Conservation (phyloP, 257 asterid species). For the Solanum paucissectum region DNA sequence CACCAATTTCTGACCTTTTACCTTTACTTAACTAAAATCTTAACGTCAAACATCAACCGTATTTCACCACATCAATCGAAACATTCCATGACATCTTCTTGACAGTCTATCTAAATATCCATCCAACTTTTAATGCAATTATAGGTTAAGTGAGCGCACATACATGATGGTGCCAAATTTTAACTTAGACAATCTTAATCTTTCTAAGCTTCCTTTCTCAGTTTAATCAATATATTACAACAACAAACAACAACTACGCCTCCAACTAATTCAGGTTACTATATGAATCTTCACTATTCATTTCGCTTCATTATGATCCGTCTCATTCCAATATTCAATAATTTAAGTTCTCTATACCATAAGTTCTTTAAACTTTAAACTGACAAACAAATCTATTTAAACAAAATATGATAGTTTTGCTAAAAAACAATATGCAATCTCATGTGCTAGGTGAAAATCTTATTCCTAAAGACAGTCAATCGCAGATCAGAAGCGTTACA, state of each 20-base stretch:
- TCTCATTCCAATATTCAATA: background rate
- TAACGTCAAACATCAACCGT: background rate
- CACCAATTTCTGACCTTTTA: background rate
- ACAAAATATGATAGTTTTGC: background rate
- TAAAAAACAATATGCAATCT: background rate
- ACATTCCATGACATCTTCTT: background rate
- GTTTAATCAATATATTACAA: background rate
- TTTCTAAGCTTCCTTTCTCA: background rate
- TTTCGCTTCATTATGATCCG: background rate
- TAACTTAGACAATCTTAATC: background rate
- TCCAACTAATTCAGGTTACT: background rate
- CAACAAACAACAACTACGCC: background rate
- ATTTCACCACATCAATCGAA: background rate
- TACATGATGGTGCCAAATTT: background rate
- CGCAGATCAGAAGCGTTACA: background rate
- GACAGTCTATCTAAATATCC: background rate
- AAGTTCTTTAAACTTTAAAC: background rate
- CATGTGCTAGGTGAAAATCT: background rate
- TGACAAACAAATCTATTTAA: background rate
- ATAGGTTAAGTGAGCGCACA: background rate
- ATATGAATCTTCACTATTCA: background rate
- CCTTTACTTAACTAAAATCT: background rate
- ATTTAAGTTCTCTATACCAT: background rate
- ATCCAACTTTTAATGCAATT: background rate
- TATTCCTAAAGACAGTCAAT: background rate